Conservation (phyloP, 192 early-diverging fungal species). For the Coemansia sp. region DNA sequence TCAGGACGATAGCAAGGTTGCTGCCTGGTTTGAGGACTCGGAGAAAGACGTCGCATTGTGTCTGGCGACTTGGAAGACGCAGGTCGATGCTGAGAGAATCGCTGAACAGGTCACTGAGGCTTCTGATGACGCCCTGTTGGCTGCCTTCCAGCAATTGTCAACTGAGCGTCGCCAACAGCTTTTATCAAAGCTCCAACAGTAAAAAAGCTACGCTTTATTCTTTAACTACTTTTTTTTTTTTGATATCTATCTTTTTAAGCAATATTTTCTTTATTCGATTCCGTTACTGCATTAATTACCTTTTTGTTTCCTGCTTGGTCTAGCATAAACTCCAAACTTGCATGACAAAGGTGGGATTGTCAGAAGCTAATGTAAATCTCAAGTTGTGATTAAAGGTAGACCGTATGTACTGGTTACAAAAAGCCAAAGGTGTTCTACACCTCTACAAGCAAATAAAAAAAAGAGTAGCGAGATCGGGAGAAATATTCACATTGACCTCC, state of each 20-base stretch:
- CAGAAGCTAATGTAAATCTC: no score
- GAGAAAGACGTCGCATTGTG: background rate
- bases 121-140: slow-evolving; percentile 44
- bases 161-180: slow-evolving; percentile 48
- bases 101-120: slow-evolving; percentile 13
- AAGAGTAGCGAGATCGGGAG: no score
- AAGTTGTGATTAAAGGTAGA: no score
- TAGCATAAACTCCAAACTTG: no score
- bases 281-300: background rate
- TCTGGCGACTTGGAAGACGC: slow-evolving; percentile 19
- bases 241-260: no score
- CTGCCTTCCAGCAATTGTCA: slow-evolving; percentile 40
- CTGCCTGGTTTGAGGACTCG: slow-evolving; percentile 65
- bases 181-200: slow-evolving; percentile 27
- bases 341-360: no score
- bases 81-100: slow-evolving; percentile 12
- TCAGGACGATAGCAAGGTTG: slow-evolving; percentile 61
- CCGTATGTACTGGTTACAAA: no score
- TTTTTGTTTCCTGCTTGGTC: no score
- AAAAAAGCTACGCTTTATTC: background rate
- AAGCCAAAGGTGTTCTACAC: no score
- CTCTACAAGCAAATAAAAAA: no score
- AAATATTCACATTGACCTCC: no score
- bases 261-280: background rate
- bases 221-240: background rate